Evolutionary conservation across 2,329 filamentous ascomycete genomes (phyloP).

Genomic region (Calonectria pauciramosa): DNA sequence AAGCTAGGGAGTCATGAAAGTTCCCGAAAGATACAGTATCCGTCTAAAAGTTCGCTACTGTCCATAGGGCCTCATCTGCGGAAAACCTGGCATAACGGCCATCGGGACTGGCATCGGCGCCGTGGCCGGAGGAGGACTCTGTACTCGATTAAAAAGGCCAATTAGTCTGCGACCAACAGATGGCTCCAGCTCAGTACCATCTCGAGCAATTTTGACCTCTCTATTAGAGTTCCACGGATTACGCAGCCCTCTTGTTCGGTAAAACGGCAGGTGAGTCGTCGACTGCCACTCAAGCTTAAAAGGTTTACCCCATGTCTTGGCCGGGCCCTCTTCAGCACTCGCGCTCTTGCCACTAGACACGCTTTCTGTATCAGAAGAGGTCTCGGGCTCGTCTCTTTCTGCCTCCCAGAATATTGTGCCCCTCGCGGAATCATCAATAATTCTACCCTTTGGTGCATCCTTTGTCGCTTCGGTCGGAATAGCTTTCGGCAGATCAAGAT

Average conservation of each 20-base stretch:
- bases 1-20: constrained; percentile 21
- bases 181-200: constrained; percentile 94
- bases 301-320: constrained; percentile 88
- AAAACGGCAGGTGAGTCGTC: constrained; percentile 86
- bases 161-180: constrained; percentile 82
- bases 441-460: constrained; percentile 83
- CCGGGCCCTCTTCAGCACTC: constrained; percentile 56
- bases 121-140: constrained; percentile 53
- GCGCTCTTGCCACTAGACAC: constrained; percentile 56
- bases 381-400: constrained; percentile 69
- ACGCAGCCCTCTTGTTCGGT: constrained; percentile 85
- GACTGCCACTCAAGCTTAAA: constrained; percentile 94
- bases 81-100: constrained; percentile 55
- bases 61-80: constrained; percentile 54
- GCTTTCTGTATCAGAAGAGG: constrained; percentile 60
- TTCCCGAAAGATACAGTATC: constrained; percentile 30
- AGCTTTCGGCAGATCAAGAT: constrained; percentile 80
- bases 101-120: constrained; percentile 50
- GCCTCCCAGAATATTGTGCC: constrained; percentile 98
- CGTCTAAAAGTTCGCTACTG: constrained; percentile 30
- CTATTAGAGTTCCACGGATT: constrained; percentile 97
- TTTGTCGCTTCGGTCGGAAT: constrained; percentile 85
- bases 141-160: constrained; percentile 79
- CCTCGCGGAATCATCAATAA: constrained; percentile 93
- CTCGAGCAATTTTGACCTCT: constrained; percentile 95